Evolutionary conservation across 2,329 filamentous ascomycete species (phyloP).

Genomic region (Penicillium sp.): DNA sequence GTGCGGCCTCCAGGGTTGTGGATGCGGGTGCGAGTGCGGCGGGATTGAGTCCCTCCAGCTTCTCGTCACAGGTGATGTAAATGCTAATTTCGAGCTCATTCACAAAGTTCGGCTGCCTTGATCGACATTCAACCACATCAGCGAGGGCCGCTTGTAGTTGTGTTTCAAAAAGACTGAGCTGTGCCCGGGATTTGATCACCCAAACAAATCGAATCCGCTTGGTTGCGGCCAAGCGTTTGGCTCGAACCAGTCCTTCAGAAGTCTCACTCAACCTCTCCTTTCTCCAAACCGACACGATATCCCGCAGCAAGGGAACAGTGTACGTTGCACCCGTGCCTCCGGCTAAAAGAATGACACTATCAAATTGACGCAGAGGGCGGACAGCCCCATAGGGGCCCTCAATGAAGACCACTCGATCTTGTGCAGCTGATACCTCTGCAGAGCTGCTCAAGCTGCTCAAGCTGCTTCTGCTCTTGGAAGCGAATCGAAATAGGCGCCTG

Average conservation of each 20-base stretch:
- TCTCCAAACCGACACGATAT: constrained; percentile 48
- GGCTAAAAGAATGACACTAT: constrained; percentile 55
- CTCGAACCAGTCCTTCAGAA: constrained; percentile 5
- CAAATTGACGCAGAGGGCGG: constrained; percentile 52
- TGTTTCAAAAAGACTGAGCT: constrained; percentile 49
- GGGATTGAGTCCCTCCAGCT: constrained; percentile 34
- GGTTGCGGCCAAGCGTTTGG: constrained; percentile 34
- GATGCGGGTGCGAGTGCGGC: constrained; percentile 7
- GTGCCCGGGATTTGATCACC: constrained; percentile 52
- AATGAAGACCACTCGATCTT: constrained; percentile 41
- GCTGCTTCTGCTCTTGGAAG: constrained; percentile 37
- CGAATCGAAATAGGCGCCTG: constrained; percentile 46
- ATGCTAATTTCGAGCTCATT: constrained; percentile 48
- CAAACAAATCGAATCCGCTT: constrained; percentile 52
- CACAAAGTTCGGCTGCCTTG: constrained; percentile 24
- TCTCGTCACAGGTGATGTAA: constrained; percentile 51
- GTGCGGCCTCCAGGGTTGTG: neutral
- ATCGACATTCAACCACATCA: constrained; percentile 38
- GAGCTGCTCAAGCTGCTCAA: constrained; percentile 21
- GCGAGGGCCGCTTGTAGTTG: constrained; percentile 44
- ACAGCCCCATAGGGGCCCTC: constrained; percentile 51
- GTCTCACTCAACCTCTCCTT: constrained; percentile 22
- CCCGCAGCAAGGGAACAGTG: constrained; percentile 50
- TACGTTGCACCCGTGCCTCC: constrained; percentile 57
- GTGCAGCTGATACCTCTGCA: constrained; percentile 4